These are phyloP conservation scores for Decorospora gaudefroyi DNA, from an alignment of 2,329 filamentous ascomycete species.

Conservation along the genomic window DNA sequence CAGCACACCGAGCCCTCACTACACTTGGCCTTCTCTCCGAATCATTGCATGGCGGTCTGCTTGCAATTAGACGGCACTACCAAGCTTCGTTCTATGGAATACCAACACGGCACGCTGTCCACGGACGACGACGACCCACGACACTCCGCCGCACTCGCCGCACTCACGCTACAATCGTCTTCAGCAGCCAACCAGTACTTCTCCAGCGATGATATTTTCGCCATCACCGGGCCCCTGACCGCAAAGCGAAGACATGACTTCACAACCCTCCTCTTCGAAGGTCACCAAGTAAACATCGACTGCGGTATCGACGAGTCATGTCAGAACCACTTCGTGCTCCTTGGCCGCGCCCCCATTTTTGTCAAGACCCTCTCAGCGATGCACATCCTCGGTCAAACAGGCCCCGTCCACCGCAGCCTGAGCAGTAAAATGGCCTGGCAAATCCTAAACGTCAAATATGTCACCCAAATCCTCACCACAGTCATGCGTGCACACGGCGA, in stretches of 20 bases:
- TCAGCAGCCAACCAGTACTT: constrained; percentile 52
- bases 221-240: constrained; percentile 41
- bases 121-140: constrained; percentile 40
- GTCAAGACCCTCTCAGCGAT: constrained; percentile 79
- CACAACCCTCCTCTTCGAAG: constrained; percentile 66
- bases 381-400: constrained; percentile 68
- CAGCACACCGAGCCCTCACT: constrained; percentile 63
- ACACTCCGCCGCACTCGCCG: constrained; percentile 48
- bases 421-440: constrained; percentile 75
- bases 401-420: constrained; percentile 58
- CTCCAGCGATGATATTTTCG: constrained; percentile 56
- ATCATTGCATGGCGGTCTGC: constrained; percentile 53
- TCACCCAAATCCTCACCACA: constrained; percentile 65
- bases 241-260: constrained; percentile 51
- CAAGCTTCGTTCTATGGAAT: constrained; percentile 51
- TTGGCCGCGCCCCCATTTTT: constrained; percentile 65
- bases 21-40: constrained; percentile 55
- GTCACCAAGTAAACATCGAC: constrained; percentile 64
- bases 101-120: constrained; percentile 41
- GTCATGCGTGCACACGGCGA: constrained; percentile 50
- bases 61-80: constrained; percentile 52
- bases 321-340: constrained; percentile 42
- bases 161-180: constrained; percentile 50
- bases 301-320: constrained; percentile 77
- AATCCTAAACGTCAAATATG: constrained; percentile 74